Evolutionary conservation across 192 early-diverging fungal genomes (phyloP).

Genomic region (Paraglomus occultum): DNA sequence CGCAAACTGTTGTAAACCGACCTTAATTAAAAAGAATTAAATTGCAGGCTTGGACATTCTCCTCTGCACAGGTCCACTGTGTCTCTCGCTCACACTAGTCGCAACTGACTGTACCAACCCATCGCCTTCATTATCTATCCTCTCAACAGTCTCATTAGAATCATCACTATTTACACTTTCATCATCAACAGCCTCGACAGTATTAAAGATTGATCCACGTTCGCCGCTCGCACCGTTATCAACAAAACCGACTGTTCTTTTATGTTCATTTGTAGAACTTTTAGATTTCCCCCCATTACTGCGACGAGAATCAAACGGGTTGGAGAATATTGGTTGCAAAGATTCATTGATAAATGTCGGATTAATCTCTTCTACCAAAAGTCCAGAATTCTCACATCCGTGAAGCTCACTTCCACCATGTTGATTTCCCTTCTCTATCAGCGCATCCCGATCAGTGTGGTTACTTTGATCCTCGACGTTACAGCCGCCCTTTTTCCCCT

Average conservation of each 20-base stretch:
- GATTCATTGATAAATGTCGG: not conserved
- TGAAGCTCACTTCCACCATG: not conserved
- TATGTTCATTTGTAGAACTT: conserved; percentile 26
- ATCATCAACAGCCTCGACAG: not conserved
- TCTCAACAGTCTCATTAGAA: conserved; percentile 13
- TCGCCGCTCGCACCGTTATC: not conserved
- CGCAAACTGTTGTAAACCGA: no score
- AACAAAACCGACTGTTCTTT: conserved; percentile 21
- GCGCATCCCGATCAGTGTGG: conserved; percentile 28
- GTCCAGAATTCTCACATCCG: not conserved
- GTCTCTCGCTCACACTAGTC: no score
- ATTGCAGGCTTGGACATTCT: no score
- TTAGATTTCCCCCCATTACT: conserved; percentile 12
- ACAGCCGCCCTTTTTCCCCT: conserved; percentile 25
- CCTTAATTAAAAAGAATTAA: no score
- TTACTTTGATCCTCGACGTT: conserved; percentile 27
- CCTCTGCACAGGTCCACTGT: no score
- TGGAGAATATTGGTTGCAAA: not conserved
- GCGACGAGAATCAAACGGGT: not conserved
- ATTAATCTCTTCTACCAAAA: not conserved
- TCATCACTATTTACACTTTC: not conserved
- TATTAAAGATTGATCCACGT: not conserved
- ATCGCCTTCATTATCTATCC: not conserved
- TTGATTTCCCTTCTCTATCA: not conserved
- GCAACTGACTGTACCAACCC: no score